Percentiles rank a stretch among this genome's conserved stretches.
These are phyloP conservation scores for Starmerella bacillaris DNA, from an alignment of 805 yeast species.

Conservation along the genomic window DNA sequence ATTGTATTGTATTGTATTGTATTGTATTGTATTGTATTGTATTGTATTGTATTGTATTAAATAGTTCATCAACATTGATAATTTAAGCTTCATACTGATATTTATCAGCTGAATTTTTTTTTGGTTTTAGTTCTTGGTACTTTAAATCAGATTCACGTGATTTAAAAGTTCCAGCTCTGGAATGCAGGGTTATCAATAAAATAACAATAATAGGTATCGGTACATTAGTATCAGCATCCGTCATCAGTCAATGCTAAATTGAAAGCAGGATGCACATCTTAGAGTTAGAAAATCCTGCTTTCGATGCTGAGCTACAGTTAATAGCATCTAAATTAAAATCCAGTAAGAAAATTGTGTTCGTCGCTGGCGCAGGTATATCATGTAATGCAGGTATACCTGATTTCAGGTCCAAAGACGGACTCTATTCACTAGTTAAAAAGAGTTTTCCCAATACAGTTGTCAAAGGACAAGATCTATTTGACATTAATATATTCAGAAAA, in stretches of 20 bases:
- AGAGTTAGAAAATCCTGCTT: neutral
- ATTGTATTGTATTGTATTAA: no score
- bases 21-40: no score
- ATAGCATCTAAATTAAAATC: constrained; percentile 12
- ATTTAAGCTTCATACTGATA: no score
- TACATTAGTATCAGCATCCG: no score
- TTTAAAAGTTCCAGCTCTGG: no score
- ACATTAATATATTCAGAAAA: constrained; percentile 60
- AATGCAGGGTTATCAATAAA: no score
- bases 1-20: no score
- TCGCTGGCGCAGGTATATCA: constrained; percentile 94
- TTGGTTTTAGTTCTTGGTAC: no score
- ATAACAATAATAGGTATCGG: neutral
- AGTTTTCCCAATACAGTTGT: constrained; percentile 43
- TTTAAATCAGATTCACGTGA: no score
- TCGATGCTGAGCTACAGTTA: neutral
- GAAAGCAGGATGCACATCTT: neutral
- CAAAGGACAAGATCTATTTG: constrained; percentile 83
- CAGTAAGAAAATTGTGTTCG: constrained; percentile 29
- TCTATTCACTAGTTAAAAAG: constrained; percentile 53
- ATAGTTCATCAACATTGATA: no score
- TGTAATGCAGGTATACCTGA: constrained; percentile 97
- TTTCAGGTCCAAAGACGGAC: constrained; percentile 68
- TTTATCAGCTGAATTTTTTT: no score
- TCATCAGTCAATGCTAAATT: no score